phyloP scores from a whole-genome alignment of 257 asterid species.

The Solanum phureja region DNA sequence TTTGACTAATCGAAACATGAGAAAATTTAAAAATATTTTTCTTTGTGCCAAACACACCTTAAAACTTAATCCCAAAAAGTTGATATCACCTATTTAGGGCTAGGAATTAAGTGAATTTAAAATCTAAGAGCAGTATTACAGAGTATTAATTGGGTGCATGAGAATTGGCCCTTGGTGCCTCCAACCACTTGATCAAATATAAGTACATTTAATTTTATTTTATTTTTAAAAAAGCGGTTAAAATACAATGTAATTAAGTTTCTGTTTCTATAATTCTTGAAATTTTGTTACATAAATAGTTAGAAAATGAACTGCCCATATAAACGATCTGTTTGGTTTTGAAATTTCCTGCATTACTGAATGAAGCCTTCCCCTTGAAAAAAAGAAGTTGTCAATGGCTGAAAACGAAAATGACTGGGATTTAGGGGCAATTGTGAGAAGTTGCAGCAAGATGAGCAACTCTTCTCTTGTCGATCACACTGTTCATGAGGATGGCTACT shows the following conservation, averaged over 20 bases:
- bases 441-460: not conserved
- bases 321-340: not conserved
- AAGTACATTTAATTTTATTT: no score
- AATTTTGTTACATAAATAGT: not conserved
- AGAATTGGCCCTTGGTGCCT: not conserved
- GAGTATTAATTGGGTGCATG: not conserved
- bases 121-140: not conserved
- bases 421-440: slow-evolving; percentile 1
- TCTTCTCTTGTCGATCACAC: not conserved
- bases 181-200: not conserved
- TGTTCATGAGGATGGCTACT: no score
- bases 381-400: not conserved
- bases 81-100: no score
- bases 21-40: no score
- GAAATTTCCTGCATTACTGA: not conserved
- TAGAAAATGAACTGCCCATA: not conserved
- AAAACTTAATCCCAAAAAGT: no score
- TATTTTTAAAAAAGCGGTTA: not conserved
- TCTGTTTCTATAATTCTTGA: not conserved
- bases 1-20: not conserved
- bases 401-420: slow-evolving; percentile 2
- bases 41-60: no score
- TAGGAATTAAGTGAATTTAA: no score
- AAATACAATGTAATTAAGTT: not conserved
- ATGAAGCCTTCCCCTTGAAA: not conserved